Conservation (phyloP, 202 grass and related monocot species). For the Hordeum pubiflorum region DNA sequence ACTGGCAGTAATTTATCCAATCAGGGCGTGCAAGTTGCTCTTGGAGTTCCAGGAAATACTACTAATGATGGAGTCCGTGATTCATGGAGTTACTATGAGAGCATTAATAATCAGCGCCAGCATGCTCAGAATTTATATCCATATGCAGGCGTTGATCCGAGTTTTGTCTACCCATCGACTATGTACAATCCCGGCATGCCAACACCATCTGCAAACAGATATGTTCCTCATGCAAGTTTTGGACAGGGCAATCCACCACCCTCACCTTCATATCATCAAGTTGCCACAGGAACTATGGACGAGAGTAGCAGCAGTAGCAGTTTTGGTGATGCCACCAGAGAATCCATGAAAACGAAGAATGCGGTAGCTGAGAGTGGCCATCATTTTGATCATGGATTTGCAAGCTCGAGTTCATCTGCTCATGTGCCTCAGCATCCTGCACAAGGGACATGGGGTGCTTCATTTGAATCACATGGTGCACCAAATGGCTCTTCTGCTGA, state of each 20-base stretch:
- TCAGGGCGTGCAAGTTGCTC: conserved; percentile 20
- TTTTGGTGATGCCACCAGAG: conserved; percentile 28
- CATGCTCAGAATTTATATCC: conserved; percentile 34
- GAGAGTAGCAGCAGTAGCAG: conserved; percentile 29
- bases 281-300: conserved; percentile 29
- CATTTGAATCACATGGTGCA: conserved; percentile 37
- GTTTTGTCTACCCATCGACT: conserved; percentile 25
- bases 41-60: conserved; percentile 27
- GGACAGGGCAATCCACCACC: conserved; percentile 23
- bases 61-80: conserved; percentile 24
- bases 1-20: conserved; percentile 25
- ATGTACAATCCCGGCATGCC: conserved; percentile 40
- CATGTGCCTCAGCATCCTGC: conserved; percentile 33
- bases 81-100: conserved; percentile 17
- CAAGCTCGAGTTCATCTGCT: conserved; percentile 54
- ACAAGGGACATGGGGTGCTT: conserved; percentile 27
- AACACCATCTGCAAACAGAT: conserved; percentile 27
- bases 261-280: conserved; percentile 36
- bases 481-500: conserved; percentile 23
- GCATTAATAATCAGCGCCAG: conserved; percentile 29
- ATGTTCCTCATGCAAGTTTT: conserved; percentile 35
- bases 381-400: conserved; percentile 43
- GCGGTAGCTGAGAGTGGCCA: conserved; percentile 26
- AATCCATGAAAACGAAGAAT: conserved; percentile 52
- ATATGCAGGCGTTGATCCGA: conserved; percentile 18